Evolutionary conservation across 164 flowering plant genomes (phyloP), one percentile per base, ranked within the genome.

Genomic region (Vitis cinerea): DNA sequence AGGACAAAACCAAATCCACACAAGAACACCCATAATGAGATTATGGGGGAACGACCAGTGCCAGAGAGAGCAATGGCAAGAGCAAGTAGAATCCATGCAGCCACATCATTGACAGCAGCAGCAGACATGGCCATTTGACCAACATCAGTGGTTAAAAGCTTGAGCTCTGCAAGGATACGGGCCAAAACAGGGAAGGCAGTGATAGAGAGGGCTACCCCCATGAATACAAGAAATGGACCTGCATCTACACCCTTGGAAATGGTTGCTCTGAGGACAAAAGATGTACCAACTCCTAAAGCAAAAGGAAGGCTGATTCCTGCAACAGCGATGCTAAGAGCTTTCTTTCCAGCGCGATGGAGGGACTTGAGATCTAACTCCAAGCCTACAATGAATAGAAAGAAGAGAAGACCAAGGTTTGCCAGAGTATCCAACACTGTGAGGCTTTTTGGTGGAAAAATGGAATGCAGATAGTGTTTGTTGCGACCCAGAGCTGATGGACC

Each of bases 121-220:
- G 89, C 90, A 8, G 90, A 83, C 92, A 88, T 85, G 17, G 90
- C 89, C 79, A 83, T 83, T 19, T 78, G 77, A 15, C 90, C 92
- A 1, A 86, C 80, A 56, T 88, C 85, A 6, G 92, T 86, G 2
- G 90, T 88, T 37, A 88, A 70, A 17, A 88, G 90, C 77, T 86
- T 88, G 51, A 86, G 81, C 31, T 88, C 92, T 0, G 92, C 90
- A 57, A 88, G 66, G 8, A 88, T 88, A 64, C 88, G 88, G 1
- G 92, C 88, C 62, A 88, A 52, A 56, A 88, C 86, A 11, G 91
- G 91, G 68, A 87, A 85, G 8, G 89, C 91, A 56, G 91, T 87
- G 51, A 84, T 84, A 12, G 90, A 86, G n/a, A 88, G 77, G 10
- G 89, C 83, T 2, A 86, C 89, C 7, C 92, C 93, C 87, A 88